Evolutionary conservation across 148 eudicot species (phyloP), one percentile per base, ranked within the genome.

Genomic region (Rhododendron williamsianum): DNA sequence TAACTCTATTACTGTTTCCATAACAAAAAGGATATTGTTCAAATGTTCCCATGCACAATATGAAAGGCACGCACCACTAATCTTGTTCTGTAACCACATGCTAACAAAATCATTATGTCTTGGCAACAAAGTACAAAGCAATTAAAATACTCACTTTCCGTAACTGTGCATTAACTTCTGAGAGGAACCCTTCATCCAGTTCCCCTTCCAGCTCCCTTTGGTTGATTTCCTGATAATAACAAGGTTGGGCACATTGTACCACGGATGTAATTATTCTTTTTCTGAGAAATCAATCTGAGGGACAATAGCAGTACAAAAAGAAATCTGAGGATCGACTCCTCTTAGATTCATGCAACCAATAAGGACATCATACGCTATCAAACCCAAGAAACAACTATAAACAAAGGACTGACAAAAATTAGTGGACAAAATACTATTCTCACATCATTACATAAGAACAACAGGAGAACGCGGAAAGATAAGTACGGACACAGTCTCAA

Each of bases 121-220:
- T 67, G 6, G 56, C 76, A 83, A 69, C 16, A n/a, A 67, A 15
- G 10, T 35, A n/a, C 9, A 77, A 46, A 87, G 51, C 3, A 45
- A 87, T 36, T 71, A 67, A 35, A 73, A 41, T 13, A 84, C 94
- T 92, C 88, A 97, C 99, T 91, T 97, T 98, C 52, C 98, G 98
- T 46, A 97, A 85, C 86, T 97, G 99, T 81, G 99, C 99, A 85
- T 90, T 95, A 87, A 97, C 98, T 92, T 97, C 98, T 82, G 99
- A 83, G 77, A 95, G 96, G 89, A 97, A 97, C 30, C 99, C 93
- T 91, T 97, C 98, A 84, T 97, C 99, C 71, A 97, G 87, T 86
- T 92, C 89, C 78, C 98, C 98, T 93, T 97, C 99, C 88, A 91
- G 91, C 92, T 94, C 99, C 86, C 96, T 93, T 89, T 91, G 92